These are phyloP conservation scores for Litchi chinensis DNA, from an alignment of 345 rosid species.

Conservation along the genomic window DNA sequence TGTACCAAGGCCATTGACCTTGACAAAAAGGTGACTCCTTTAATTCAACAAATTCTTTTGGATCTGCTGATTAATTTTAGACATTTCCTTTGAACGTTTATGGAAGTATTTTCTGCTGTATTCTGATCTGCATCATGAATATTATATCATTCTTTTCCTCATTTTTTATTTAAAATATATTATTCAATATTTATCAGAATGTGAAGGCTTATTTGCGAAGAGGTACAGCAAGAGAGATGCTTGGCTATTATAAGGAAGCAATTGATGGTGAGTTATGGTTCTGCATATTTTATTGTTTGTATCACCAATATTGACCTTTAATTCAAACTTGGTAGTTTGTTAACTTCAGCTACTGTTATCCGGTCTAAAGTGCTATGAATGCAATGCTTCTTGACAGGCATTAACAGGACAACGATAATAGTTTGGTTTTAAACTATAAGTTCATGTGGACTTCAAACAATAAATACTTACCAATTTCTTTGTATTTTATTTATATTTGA, in stretches of 20 bases:
- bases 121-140: not conserved
- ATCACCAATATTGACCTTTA: not conserved
- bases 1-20: slow-evolving; percentile 79
- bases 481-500: too few relatives aligned
- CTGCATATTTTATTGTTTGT: not conserved
- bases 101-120: not conserved
- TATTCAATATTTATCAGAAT: slow-evolving; percentile 46
- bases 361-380: not conserved
- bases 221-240: slow-evolving; percentile 97
- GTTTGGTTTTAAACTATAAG: not conserved
- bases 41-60: not conserved
- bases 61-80: not conserved
- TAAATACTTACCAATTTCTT: not conserved
- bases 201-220: slow-evolving; percentile 92
- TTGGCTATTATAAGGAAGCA: slow-evolving; percentile 75
- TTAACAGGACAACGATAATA: not conserved
- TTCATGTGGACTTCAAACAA: not conserved
- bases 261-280: slow-evolving; percentile 60
- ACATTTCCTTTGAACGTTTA: not conserved
- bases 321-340: not conserved
- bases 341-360: too few relatives aligned
- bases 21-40: slow-evolving; percentile 81
- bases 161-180: not conserved
- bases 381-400: not conserved
- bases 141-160: not conserved